Conservation (phyloP, 139 green algal genomes). For the Medakamo hakoo region DNA sequence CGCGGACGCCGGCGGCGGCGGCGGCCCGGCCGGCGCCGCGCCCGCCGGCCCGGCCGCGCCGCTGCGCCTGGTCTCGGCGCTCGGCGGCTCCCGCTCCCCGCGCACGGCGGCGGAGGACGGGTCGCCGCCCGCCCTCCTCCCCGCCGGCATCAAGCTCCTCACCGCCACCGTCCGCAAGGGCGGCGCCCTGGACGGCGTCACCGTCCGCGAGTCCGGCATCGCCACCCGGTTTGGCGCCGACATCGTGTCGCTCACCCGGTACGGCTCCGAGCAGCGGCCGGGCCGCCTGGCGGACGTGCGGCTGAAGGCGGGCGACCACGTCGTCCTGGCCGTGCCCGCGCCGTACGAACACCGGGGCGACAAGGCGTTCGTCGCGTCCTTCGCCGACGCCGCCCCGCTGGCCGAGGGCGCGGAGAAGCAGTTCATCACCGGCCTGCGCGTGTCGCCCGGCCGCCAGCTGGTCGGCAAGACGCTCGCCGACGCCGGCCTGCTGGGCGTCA, state of each 20-base stretch:
- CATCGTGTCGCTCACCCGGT: conserved; percentile 28
- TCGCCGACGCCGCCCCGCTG: neutral
- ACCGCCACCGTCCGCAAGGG: conserved; percentile 10
- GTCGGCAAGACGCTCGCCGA: conserved; percentile 11
- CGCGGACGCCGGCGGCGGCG: neutral
- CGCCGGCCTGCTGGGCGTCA: conserved; percentile 15
- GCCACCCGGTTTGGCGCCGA: conserved; percentile 18
- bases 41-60: neutral
- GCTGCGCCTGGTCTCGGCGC: neutral
- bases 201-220: conserved; percentile 15
- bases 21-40: conserved; percentile 1
- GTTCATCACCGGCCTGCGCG: conserved; percentile 1
- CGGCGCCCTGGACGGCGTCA: conserved; percentile 12
- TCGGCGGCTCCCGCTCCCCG: too few relatives aligned
- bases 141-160: neutral
- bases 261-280: neutral
- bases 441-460: conserved; percentile 2
- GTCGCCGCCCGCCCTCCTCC: neutral
- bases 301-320: conserved; percentile 15
- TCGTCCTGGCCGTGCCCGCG: conserved; percentile 2
- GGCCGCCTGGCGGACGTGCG: conserved; percentile 14
- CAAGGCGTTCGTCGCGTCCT: neutral
- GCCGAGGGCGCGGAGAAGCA: neutral
- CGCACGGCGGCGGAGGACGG: neutral
- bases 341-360: neutral